A percentile compares a stretch with the other conserved stretches of the same genome.
Conservation (phyloP, 2,329 filamentous ascomycete species). For the Trichoderma atroviride region DNA sequence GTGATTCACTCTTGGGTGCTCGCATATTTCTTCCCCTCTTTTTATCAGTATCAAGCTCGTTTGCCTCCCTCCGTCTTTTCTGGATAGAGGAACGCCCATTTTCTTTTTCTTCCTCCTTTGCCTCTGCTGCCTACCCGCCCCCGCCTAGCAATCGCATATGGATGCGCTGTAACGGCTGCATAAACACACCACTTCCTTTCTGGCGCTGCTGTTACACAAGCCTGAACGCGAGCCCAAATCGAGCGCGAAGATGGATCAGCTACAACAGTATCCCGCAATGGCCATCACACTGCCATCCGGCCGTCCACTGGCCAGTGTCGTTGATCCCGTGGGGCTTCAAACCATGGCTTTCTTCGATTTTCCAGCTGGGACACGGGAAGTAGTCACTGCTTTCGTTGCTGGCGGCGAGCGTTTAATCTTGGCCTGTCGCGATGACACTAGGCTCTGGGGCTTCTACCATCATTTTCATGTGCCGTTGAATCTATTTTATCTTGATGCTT, state of each 20-base stretch:
- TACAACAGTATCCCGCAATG: slow-evolving; percentile 20
- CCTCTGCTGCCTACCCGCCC: background rate
- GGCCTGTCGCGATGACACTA: slow-evolving; percentile 29
- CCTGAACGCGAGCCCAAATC: background rate
- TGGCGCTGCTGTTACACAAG: background rate
- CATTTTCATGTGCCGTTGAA: slow-evolving; percentile 34
- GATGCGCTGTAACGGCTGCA: background rate
- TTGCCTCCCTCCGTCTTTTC: background rate
- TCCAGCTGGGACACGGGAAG: slow-evolving; percentile 26
- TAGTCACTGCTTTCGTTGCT: slow-evolving; percentile 32
- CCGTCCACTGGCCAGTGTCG: slow-evolving; percentile 8
- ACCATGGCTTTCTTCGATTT: slow-evolving; percentile 17
- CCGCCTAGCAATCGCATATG: background rate
- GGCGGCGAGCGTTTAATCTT: slow-evolving; percentile 33
- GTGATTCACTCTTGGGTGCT: slow-evolving; percentile 21
- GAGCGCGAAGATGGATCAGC: background rate
- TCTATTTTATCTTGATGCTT: slow-evolving; percentile 14
- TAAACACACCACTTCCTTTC: background rate
- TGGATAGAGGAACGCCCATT: background rate
- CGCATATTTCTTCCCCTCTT: slow-evolving; percentile 1
- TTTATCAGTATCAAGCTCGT: background rate
- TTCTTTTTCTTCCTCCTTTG: background rate
- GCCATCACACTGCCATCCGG: slow-evolving; percentile 21
- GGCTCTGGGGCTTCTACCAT: slow-evolving; percentile 32
- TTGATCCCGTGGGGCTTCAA: slow-evolving; percentile 15